Percentiles rank a stretch among this genome's conserved stretches.
Conservation (phyloP, 306 rosid species). For the Glycine tomentella region DNA sequence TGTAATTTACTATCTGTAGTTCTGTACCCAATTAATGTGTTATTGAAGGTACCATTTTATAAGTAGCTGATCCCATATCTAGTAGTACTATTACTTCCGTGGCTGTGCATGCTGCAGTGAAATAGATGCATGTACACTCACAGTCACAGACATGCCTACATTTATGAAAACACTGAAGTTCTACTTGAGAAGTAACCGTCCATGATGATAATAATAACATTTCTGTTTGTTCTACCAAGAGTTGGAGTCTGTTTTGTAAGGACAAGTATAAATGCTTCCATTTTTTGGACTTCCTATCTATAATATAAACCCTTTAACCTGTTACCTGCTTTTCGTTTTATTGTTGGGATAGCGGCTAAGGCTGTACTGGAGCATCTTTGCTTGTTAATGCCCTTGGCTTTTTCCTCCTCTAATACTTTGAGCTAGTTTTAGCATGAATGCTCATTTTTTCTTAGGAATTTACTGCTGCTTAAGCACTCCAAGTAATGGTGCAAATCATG, state of each 20-base stretch:
- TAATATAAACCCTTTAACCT: slow-evolving; percentile 5
- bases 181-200: background rate
- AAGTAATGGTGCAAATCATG: slow-evolving; percentile 34
- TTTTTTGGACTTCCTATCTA: slow-evolving; percentile 21
- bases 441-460: slow-evolving; percentile 8
- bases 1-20: slow-evolving; percentile 17
- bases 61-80: background rate
- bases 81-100: slow-evolving; percentile 18
- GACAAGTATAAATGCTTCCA: slow-evolving; percentile 16
- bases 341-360: background rate
- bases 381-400: slow-evolving; percentile 20
- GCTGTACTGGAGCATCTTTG: slow-evolving; percentile 14
- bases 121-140: slow-evolving; percentile 13
- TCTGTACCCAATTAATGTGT: background rate
- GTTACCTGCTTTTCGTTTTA: slow-evolving; percentile 4
- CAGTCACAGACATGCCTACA: background rate
- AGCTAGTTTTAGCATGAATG: slow-evolving; percentile 29
- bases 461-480: background rate
- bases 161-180: slow-evolving; percentile 22
- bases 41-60: background rate
- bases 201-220: slow-evolving; percentile 8
- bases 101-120: slow-evolving; percentile 23
- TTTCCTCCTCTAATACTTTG: slow-evolving; percentile 23
- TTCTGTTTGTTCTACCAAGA: slow-evolving; percentile 13
- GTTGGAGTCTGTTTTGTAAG: slow-evolving; percentile 22